Base-by-base conservation (phyloP, 768 basidiomycete genomes). In the Arthromyces matolae region DNA sequence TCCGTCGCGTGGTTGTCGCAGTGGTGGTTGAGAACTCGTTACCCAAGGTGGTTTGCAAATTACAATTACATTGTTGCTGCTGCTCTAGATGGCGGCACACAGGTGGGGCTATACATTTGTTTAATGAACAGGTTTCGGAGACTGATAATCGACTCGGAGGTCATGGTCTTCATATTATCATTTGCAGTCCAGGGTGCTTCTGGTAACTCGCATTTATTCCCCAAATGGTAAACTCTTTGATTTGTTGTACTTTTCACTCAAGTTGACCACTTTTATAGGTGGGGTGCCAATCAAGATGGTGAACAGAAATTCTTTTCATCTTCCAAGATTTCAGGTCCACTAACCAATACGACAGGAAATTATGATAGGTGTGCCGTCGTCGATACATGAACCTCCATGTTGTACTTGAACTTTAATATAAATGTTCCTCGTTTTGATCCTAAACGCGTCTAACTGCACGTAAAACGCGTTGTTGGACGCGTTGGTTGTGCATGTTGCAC, bases 241-340 rank as follows among this genome's bases (percentile, higher is more conserved):
- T 14, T 8, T 16, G 12, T 19, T 27, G 1, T 4, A 14, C 12
- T 8, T 29, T 12, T 24, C 12, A 33, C 12, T 12, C 20, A 2
- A 27, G 52, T 42, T 24, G 23, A 25, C 14, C n/a, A n/a, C 13
- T 28, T 41, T 33, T 37, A 31, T 39, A 68, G 66, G 66, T 80
- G 78, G 79, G 77, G 76, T 4, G 78, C 77, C 9, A 77, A 81
- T 55, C 77, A 80, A 52, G 61, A 60, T 23, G 77, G 77, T 53
- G 66, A 71, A n/a, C n/a, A n/a, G n/a, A n/a, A n/a, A n/a, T n/a
- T n/a, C n/a, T n/a, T n/a, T n/a, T n/a, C n/a, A n/a, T n/a, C n/a
- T n/a, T n/a, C n/a, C n/a, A n/a, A n/a, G n/a, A n/a, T n/a, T n/a
- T n/a, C n/a, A n/a, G n/a, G n/a, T n/a, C n/a, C n/a, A n/a, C 31